These are phyloP conservation scores for Drechslera avenae DNA, from an alignment of 2,329 filamentous ascomycete species.

Conservation along the genomic window DNA sequence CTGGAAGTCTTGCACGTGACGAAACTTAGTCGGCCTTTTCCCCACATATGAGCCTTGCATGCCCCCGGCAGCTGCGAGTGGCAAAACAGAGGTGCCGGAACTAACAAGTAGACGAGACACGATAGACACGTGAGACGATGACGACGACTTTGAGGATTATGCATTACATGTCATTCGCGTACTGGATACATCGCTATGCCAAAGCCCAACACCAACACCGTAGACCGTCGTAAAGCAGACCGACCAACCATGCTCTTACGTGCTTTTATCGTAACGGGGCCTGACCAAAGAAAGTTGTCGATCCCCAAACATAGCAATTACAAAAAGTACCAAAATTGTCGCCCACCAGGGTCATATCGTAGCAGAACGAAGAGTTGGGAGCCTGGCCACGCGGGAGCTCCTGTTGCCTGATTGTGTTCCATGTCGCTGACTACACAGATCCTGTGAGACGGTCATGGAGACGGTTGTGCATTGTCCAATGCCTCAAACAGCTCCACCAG, in stretches of 20 bases:
- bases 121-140: neutral
- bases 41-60: conserved; percentile 1
- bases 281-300: conserved; percentile 7
- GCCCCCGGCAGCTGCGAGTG: neutral
- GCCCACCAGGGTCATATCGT: conserved; percentile 6
- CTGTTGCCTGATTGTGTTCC: neutral
- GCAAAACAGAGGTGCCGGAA: neutral
- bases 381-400: conserved; percentile 7
- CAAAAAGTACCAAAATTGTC: conserved; percentile 25
- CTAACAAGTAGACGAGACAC: neutral
- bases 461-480: neutral
- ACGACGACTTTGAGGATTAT: conserved; percentile 11
- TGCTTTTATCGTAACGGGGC: conserved; percentile 30
- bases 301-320: conserved; percentile 28
- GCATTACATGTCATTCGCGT: conserved; percentile 16
- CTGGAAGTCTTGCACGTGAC: conserved; percentile 7
- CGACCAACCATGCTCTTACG: conserved; percentile 24
- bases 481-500: neutral
- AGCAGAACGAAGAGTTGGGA: conserved; percentile 9
- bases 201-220: conserved; percentile 19
- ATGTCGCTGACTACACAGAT: neutral
- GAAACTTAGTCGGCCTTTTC: conserved; percentile 4
- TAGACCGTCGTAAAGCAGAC: conserved; percentile 12
- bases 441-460: neutral
- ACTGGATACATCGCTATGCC: conserved; percentile 7